Percentiles rank a stretch among this genome's conserved stretches.
These are phyloP conservation scores for Penicillium manginii DNA, from an alignment of 495 filamentous ascomycete genomes.

Conservation along the genomic window DNA sequence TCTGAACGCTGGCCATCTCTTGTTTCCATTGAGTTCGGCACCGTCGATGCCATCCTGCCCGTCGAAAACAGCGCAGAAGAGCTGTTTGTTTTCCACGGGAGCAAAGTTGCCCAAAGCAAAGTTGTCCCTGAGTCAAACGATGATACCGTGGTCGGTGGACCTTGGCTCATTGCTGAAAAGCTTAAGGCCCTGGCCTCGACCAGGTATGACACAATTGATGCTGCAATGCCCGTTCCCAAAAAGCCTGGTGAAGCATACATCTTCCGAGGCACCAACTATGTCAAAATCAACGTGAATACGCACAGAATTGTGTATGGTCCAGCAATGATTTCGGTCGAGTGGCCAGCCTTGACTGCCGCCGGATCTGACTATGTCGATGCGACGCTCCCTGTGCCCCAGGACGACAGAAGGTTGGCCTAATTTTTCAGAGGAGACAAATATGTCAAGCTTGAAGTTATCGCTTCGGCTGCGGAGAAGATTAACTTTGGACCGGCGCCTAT, in stretches of 20 bases:
- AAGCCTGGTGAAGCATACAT: conserved; percentile 16
- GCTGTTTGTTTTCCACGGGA: conserved; percentile 14
- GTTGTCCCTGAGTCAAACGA: conserved; percentile 6
- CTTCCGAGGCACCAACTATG: conserved; percentile 18
- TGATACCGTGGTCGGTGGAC: conserved; percentile 10
- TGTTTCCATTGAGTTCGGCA: conserved; percentile 25
- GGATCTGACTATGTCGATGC: conserved; percentile 22
- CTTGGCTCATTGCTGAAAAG: conserved; percentile 15
- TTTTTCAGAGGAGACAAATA: conserved; percentile 20
- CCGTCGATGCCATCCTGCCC: conserved; percentile 14
- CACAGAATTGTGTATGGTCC: conserved; percentile 19
- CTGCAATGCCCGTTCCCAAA: conserved; percentile 12
- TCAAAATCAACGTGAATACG: conserved; percentile 10
- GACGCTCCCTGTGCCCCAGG: conserved; percentile 8
- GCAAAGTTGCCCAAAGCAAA: conserved; percentile 13
- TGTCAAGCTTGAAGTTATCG: conserved; percentile 18
- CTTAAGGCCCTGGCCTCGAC: conserved; percentile 10
- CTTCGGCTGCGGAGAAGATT: conserved; percentile 10
- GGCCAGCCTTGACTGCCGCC: conserved; percentile 17
- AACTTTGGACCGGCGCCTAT: conserved; percentile 9
- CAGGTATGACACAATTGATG: conserved; percentile 22
- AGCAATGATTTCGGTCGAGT: conserved; percentile 4
- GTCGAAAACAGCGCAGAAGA: conserved; percentile 11
- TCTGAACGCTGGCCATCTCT: conserved; percentile 45
- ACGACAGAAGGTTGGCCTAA: background rate